Conservation (phyloP, 305 asterid genomes). For the Euphrasia arctica region DNA sequence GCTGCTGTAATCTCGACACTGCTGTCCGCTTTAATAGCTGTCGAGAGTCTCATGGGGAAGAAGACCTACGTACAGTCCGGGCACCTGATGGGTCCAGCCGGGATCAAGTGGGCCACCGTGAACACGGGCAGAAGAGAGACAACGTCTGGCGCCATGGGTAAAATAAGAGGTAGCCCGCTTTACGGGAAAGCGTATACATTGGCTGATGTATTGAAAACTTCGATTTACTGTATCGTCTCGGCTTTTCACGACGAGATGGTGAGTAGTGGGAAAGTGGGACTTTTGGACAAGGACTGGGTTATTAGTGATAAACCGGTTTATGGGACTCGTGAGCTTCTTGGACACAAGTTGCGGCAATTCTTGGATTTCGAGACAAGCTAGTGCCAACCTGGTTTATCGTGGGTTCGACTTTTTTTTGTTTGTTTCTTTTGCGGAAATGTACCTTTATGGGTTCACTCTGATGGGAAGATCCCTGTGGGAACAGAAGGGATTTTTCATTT, state of each 20-base stretch:
- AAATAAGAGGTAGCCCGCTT: slow-evolving; percentile 65
- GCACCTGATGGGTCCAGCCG: slow-evolving; percentile 64
- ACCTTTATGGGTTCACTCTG: slow-evolving; percentile 22
- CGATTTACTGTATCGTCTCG: slow-evolving; percentile 62
- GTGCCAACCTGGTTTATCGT: slow-evolving; percentile 14
- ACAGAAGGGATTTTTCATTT: slow-evolving; percentile 1
- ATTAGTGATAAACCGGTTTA: slow-evolving; percentile 54
- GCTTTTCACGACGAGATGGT: slow-evolving; percentile 77
- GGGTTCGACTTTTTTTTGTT: slow-evolving; percentile 1
- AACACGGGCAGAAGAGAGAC: slow-evolving; percentile 70
- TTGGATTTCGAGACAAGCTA: slow-evolving; percentile 71
- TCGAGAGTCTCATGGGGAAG: slow-evolving; percentile 84
- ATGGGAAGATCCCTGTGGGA: not conserved
- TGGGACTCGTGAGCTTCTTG: slow-evolving; percentile 75
- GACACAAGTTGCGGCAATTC: slow-evolving; percentile 68
- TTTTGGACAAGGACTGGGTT: slow-evolving; percentile 85
- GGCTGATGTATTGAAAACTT: slow-evolving; percentile 79
- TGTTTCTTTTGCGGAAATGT: not conserved
- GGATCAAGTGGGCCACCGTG: slow-evolving; percentile 83
- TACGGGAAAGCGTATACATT: slow-evolving; percentile 67
- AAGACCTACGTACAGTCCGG: slow-evolving; percentile 68
- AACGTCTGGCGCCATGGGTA: slow-evolving; percentile 46
- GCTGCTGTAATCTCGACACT: slow-evolving; percentile 67
- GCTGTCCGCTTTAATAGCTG: slow-evolving; percentile 72
- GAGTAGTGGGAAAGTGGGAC: slow-evolving; percentile 55